phyloP scores from a whole-genome alignment of 768 basidiomycete genomes.

The Dentipellis sp. region DNA sequence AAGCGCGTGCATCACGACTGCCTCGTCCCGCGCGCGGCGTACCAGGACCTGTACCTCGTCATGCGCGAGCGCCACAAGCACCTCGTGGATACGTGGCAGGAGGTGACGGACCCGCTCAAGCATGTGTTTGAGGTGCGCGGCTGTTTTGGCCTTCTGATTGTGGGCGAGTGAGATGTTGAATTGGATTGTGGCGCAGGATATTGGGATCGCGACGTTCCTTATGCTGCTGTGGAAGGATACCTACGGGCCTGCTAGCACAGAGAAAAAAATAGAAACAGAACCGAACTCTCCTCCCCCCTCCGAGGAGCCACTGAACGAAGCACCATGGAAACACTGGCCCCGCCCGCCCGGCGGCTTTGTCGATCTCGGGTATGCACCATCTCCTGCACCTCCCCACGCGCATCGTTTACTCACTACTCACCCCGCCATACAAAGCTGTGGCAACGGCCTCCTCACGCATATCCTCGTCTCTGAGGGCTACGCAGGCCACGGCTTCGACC shows the following conservation, averaged over 20 bases:
- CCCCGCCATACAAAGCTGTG: slow-evolving; percentile 45
- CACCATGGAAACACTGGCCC: slow-evolving; percentile 66
- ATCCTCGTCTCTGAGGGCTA: slow-evolving; percentile 84
- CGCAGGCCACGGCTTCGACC: slow-evolving; percentile 73
- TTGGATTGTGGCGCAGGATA: slow-evolving; percentile 69
- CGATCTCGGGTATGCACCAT: slow-evolving; percentile 64
- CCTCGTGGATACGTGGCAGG: slow-evolving; percentile 66
- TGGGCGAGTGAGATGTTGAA: no score
- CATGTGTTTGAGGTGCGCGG: slow-evolving; percentile 76
- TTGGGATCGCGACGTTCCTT: slow-evolving; percentile 89
- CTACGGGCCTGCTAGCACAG: slow-evolving; percentile 25
- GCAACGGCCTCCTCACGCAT: slow-evolving; percentile 88
- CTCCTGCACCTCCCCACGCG: background rate
- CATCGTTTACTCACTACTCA: background rate
- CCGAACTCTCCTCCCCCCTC: background rate
- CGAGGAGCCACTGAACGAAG: slow-evolving; percentile 8
- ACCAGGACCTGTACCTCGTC: slow-evolving; percentile 84
- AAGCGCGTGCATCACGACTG: slow-evolving; percentile 84
- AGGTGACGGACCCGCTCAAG: slow-evolving; percentile 79
- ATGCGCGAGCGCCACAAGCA: slow-evolving; percentile 82
- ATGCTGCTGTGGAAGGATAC: slow-evolving; percentile 86
- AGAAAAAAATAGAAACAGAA: background rate
- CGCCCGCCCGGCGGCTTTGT: slow-evolving; percentile 80
- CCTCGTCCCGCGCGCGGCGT: slow-evolving; percentile 62
- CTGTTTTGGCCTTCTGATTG: background rate